Base-by-base conservation (phyloP, 2,329 filamentous ascomycete genomes). In the Fusarium piperis region DNA sequence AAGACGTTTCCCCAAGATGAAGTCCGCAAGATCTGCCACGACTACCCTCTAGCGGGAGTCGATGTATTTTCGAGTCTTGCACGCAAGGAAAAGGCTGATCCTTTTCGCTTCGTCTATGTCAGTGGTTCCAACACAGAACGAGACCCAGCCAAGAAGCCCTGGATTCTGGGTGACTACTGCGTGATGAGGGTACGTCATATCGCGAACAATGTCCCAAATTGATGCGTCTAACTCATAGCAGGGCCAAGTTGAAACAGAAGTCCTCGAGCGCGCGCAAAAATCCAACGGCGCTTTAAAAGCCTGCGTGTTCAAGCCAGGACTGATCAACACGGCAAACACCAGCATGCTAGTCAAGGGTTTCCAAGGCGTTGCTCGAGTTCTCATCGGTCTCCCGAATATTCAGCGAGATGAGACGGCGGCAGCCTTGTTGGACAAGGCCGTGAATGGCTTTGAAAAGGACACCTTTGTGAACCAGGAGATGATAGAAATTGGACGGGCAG, bases 61-160 rank as follows among this genome's bases (percentile, higher is more conserved):
- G 73, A 83, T n/a, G 78, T 79, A 0, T 79, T 86, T 3, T 73
- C 76, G 8, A 71, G 79, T 9, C 69, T 79, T 15, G 74, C 72
- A 12, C 71, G 74, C 0, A 58, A 59, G 16, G 59, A 67, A 0
- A 59, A 69, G 3, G 55, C 67, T 15, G 79, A 76, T 46, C 83
- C 85, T 0, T 78, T 87, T 35, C 82, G 82, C 2, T 88, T 87
- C 64, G 56, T 87, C 3, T 87, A 87, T 72, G 80, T 85, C 65
- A 89, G 86, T 68, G 87, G 86, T 3, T 71, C 77, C 2, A 77
- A 74, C 1, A 79, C 81, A 3, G 81, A 83, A 68, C 81, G 85
- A 2, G 86, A 89, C 52, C 83, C 79, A 20, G 80, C 73, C 13
- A 83, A 86, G 74, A 84, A 77, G 58, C 83, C 81, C 2, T 73